Evolutionary conservation across 2,329 filamentous ascomycete species (phyloP).

Genomic region (Aureobasidium vineae): DNA sequence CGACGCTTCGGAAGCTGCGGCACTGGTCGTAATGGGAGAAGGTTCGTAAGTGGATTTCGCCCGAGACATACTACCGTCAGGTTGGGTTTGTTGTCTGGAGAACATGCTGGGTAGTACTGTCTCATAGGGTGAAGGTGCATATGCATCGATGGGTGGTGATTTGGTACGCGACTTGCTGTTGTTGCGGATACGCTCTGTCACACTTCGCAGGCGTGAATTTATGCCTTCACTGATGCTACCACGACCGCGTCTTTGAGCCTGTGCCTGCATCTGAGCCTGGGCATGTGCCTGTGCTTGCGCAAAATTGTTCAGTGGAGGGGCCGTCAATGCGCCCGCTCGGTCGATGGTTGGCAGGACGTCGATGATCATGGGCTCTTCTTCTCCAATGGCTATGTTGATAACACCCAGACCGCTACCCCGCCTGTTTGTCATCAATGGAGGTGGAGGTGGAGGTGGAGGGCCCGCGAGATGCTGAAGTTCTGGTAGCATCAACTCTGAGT

Average conservation of each 20-base stretch:
- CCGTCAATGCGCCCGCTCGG: conserved; percentile 32
- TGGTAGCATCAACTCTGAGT: conserved; percentile 49
- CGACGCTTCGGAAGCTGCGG: conserved; percentile 31
- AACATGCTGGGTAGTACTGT: conserved; percentile 40
- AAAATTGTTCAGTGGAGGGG: conserved; percentile 34
- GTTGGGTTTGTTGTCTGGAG: conserved; percentile 23
- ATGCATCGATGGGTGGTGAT: conserved; percentile 43
- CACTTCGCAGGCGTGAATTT: conserved; percentile 53
- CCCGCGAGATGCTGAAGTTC: conserved; percentile 60
- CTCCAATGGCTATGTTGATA: conserved; percentile 51
- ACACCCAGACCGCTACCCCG: conserved; percentile 32
- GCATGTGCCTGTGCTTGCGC: conserved; percentile 28
- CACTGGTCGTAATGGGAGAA: conserved; percentile 24
- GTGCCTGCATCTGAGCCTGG: conserved; percentile 37
- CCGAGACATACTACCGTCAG: background rate
- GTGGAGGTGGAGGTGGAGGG: conserved; percentile 48
- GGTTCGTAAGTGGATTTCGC: conserved; percentile 15
- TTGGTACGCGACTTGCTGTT: conserved; percentile 54
- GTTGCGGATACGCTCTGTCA: conserved; percentile 60
- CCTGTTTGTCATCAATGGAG: conserved; percentile 36
- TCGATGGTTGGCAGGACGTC: conserved; percentile 34
- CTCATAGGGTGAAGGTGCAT: conserved; percentile 44
- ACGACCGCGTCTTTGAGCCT: conserved; percentile 53
- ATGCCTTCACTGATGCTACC: conserved; percentile 61
- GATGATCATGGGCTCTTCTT: conserved; percentile 33